Conservation (phyloP, 164 flowering plant genomes). For the Liquidambar formosana region DNA sequence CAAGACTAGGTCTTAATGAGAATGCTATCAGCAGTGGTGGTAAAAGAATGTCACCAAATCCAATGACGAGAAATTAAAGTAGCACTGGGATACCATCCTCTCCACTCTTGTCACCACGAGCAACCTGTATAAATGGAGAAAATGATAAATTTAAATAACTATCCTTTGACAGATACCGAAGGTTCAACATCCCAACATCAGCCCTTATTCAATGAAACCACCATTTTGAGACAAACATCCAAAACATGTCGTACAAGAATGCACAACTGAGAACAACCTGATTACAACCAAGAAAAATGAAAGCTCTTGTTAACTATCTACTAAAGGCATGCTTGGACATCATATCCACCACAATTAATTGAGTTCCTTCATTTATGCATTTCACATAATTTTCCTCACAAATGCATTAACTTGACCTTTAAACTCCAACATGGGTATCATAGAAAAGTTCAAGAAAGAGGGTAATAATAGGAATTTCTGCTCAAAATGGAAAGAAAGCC, state of each 20-base stretch:
- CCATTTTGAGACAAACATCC: slow-evolving; percentile 88
- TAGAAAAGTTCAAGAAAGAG: too few species aligned
- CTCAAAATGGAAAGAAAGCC: too few species aligned
- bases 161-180: background rate
- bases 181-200: background rate
- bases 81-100: slow-evolving; percentile 99
- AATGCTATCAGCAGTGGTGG: slow-evolving; percentile 91
- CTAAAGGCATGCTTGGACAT: too few species aligned
- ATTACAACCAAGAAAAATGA: slow-evolving; percentile 11
- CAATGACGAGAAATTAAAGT: slow-evolving; percentile 92
- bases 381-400: too few species aligned
- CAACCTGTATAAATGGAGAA: slow-evolving; percentile 65
- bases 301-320: background rate
- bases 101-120: slow-evolving; percentile 95
- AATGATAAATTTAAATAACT: slow-evolving; percentile 3
- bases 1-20: slow-evolving; percentile 76
- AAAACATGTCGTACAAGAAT: slow-evolving; percentile 93
- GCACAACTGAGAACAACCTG: slow-evolving; percentile 98
- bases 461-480: too few species aligned
- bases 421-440: too few species aligned
- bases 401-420: too few species aligned
- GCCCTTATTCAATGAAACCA: slow-evolving; percentile 47
- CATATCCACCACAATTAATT: too few species aligned
- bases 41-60: slow-evolving; percentile 94
- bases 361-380: too few species aligned